Conservation (phyloP, 169 alveolate genomes). For the Cryptosporidium andersoni region DNA sequence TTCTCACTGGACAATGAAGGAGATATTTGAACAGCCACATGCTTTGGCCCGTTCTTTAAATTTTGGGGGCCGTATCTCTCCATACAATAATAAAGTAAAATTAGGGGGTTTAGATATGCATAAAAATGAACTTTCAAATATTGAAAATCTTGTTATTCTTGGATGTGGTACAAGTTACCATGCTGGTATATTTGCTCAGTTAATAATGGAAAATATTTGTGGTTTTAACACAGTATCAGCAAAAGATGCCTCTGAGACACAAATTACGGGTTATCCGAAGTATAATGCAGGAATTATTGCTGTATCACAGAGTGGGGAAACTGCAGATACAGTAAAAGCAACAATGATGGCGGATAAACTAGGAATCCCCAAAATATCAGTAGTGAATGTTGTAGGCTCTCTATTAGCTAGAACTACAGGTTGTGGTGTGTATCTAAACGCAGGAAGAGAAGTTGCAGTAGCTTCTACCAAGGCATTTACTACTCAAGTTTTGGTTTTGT, state of each 20-base stretch:
- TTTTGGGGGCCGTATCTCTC: conserved; percentile 84
- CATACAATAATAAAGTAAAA: conserved; percentile 76
- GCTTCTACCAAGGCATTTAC: conserved; percentile 97
- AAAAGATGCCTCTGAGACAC: conserved; percentile 89
- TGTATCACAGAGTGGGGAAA: conserved; percentile 96
- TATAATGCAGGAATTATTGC: conserved; percentile 87
- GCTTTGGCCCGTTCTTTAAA: conserved; percentile 80
- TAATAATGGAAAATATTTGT: conserved; percentile 83
- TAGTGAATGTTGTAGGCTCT: conserved; percentile 91
- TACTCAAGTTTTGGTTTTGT: conserved; percentile 86
- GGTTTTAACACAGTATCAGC: conserved; percentile 87
- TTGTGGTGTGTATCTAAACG: conserved; percentile 93
- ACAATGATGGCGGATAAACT: conserved; percentile 79
- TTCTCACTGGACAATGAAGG: conserved; percentile 91
- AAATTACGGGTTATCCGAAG: conserved; percentile 70
- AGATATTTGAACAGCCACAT: conserved; percentile 88
- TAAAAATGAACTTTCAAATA: conserved; percentile 77
- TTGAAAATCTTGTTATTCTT: conserved; percentile 83
- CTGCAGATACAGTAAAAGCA: conserved; percentile 90
- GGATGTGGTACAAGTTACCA: conserved; percentile 94
- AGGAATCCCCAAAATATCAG: conserved; percentile 84
- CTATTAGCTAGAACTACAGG: conserved; percentile 88
- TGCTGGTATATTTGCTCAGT: conserved; percentile 89
- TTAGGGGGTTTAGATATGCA: conserved; percentile 86
- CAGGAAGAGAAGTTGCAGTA: conserved; percentile 97